These are phyloP conservation scores for Daldinia caldariorum DNA, from an alignment of 495 filamentous ascomycete genomes.

Conservation along the genomic window DNA sequence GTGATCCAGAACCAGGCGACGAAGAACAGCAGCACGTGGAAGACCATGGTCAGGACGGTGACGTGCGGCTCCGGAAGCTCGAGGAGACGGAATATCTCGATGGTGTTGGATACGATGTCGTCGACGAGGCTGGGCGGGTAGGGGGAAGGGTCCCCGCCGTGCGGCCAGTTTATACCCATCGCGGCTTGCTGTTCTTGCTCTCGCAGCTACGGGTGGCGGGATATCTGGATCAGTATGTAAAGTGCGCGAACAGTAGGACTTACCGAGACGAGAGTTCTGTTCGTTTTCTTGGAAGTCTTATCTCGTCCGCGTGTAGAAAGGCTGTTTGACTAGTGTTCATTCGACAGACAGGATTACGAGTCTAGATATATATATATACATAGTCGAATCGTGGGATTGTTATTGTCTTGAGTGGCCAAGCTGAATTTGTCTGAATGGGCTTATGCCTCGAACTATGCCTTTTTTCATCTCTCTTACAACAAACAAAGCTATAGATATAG, in stretches of 20 bases:
- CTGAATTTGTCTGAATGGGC: background rate
- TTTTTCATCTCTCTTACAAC: background rate
- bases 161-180: background rate
- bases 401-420: background rate
- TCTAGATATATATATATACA: constrained; percentile 1
- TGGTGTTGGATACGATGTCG: background rate
- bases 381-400: background rate
- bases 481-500: background rate
- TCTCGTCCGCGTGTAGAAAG: background rate
- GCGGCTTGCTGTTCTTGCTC: background rate
- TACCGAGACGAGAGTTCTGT: background rate
- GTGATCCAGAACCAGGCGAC: background rate
- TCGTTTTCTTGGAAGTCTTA: background rate
- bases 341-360: background rate
- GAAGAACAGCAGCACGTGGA: background rate
- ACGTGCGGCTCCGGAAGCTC: constrained; percentile 2
- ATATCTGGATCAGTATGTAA: background rate
- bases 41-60: background rate
- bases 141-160: background rate
- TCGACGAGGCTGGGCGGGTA: background rate
- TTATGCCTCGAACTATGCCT: background rate
- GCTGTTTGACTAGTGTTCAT: background rate
- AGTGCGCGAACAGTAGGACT: background rate
- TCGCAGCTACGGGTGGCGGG: background rate
- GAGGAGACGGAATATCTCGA: background rate